phyloP scores from a whole-genome alignment of 2,329 filamentous ascomycete genomes.

The Fusarium sacchari region DNA sequence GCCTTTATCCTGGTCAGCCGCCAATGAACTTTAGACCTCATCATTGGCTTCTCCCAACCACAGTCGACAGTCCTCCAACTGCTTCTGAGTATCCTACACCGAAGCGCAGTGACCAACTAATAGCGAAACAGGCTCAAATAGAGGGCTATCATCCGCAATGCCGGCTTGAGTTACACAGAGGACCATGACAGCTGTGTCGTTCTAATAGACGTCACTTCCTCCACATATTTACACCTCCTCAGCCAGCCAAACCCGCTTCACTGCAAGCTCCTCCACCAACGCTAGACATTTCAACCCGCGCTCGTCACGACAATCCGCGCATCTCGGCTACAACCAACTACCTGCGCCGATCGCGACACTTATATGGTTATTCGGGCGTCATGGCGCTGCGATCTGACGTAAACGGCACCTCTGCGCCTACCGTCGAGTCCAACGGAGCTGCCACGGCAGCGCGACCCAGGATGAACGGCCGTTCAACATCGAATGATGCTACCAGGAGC shows the following conservation, averaged over 20 bases:
- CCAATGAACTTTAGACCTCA: slow-evolving; percentile 32
- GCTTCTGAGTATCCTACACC: neutral
- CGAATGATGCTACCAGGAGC: slow-evolving; percentile 40
- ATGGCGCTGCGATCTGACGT: slow-evolving; percentile 50
- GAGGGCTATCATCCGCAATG: slow-evolving; percentile 35
- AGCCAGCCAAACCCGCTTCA: slow-evolving; percentile 30
- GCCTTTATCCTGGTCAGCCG: slow-evolving; percentile 40
- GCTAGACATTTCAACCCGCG: slow-evolving; percentile 36
- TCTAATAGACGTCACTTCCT: slow-evolving; percentile 43
- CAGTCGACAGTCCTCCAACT: neutral
- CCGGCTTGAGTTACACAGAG: slow-evolving; percentile 36
- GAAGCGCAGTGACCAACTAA: neutral
- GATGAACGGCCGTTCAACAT: slow-evolving; percentile 44
- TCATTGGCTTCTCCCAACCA: slow-evolving; percentile 22
- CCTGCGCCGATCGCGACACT: slow-evolving; percentile 26
- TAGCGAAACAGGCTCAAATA: slow-evolving; percentile 14
- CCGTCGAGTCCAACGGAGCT: slow-evolving; percentile 34
- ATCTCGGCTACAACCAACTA: slow-evolving; percentile 27
- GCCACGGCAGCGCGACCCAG: slow-evolving; percentile 43
- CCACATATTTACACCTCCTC: slow-evolving; percentile 29
- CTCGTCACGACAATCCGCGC: slow-evolving; percentile 39
- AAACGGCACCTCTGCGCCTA: slow-evolving; percentile 46
- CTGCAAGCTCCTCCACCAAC: slow-evolving; percentile 40
- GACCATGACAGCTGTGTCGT: slow-evolving; percentile 42
- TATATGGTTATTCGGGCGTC: slow-evolving; percentile 38